These are phyloP conservation scores for Cyclotella baltica DNA, from an alignment of 108 stramenopile species.

Conservation along the genomic window DNA sequence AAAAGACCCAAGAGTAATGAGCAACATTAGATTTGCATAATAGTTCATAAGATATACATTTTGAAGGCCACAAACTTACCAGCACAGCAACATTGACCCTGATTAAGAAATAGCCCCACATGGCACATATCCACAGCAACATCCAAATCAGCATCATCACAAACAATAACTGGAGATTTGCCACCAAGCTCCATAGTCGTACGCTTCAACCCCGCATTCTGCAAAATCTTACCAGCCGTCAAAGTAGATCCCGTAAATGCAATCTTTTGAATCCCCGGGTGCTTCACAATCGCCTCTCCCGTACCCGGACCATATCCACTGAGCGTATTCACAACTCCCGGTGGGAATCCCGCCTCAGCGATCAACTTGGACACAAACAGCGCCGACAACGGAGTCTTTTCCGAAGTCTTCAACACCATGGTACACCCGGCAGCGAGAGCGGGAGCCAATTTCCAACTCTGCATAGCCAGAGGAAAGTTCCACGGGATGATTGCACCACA, in stretches of 20 bases:
- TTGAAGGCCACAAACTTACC: too few species aligned
- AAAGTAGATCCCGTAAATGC: constrained; percentile 74
- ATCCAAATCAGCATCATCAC: constrained; percentile 60
- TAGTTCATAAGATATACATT: background rate
- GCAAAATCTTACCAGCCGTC: constrained; percentile 56
- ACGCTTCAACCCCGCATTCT: constrained; percentile 45
- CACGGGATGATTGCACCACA: constrained; percentile 71
- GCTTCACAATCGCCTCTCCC: constrained; percentile 42
- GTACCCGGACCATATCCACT: constrained; percentile 51
- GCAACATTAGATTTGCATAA: too few species aligned
- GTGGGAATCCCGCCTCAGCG: constrained; percentile 62
- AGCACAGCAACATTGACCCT: constrained; percentile 79
- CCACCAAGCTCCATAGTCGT: constrained; percentile 63
- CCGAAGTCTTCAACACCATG: constrained; percentile 81
- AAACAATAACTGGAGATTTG: constrained; percentile 70
- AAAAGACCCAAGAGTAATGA: background rate
- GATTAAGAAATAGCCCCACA: constrained; percentile 64
- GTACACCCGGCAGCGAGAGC: constrained; percentile 81
- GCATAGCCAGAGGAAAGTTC: constrained; percentile 83
- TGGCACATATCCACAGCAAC: constrained; percentile 49
- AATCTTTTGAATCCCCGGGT: constrained; percentile 57
- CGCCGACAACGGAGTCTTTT: constrained; percentile 76
- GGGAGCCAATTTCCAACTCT: constrained; percentile 77
- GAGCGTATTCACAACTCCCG: constrained; percentile 72
- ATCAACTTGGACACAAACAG: constrained; percentile 48